Percentiles rank a stretch among this genome's conserved stretches.
phyloP scores from a whole-genome alignment of 371 early-diverging fungal species.

The Rhizopus arrhizus region DNA sequence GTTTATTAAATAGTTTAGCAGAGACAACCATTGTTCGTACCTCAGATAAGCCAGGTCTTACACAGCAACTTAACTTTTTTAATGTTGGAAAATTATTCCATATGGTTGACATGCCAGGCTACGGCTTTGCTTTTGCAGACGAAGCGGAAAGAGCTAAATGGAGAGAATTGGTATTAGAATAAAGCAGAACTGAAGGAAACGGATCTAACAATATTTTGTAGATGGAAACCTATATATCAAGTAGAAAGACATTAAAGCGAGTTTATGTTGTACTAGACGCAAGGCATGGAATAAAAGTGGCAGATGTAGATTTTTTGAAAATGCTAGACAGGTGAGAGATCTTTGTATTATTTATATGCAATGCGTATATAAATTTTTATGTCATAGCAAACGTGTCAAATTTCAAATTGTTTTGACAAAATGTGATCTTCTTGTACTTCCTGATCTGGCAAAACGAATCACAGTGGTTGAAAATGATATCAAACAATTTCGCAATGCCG shows the following conservation, averaged over 20 bases:
- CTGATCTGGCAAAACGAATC: slow-evolving; percentile 64
- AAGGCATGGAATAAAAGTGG: slow-evolving; percentile 74
- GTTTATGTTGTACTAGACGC: slow-evolving; percentile 79
- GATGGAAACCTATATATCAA: slow-evolving; percentile 71
- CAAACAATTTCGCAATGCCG: slow-evolving; percentile 48
- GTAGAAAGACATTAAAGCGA: slow-evolving; percentile 63
- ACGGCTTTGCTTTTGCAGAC: slow-evolving; percentile 84
- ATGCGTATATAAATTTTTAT: not conserved
- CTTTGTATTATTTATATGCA: not conserved
- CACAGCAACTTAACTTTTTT: slow-evolving; percentile 82
- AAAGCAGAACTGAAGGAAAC: not conserved
- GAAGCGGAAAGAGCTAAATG: slow-evolving; percentile 63
- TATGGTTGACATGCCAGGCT: slow-evolving; percentile 88
- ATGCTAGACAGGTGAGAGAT: slow-evolving; percentile 45
- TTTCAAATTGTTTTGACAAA: slow-evolving; percentile 84
- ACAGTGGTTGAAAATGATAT: slow-evolving; percentile 42
- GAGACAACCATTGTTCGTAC: slow-evolving; percentile 63
- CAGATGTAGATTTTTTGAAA: slow-evolving; percentile 62
- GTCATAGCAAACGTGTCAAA: slow-evolving; percentile 50
- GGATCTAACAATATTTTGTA: slow-evolving; percentile 18
- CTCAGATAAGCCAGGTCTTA: slow-evolving; percentile 78
- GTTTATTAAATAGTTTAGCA: slow-evolving; percentile 69
- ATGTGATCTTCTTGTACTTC: slow-evolving; percentile 70
- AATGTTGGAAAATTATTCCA: slow-evolving; percentile 63
- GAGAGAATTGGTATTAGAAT: slow-evolving; percentile 60